These are phyloP conservation scores for Bolboschoenoplectus hybrid DNA, from an alignment of 202 grass and related monocot species.

Conservation along the genomic window DNA sequence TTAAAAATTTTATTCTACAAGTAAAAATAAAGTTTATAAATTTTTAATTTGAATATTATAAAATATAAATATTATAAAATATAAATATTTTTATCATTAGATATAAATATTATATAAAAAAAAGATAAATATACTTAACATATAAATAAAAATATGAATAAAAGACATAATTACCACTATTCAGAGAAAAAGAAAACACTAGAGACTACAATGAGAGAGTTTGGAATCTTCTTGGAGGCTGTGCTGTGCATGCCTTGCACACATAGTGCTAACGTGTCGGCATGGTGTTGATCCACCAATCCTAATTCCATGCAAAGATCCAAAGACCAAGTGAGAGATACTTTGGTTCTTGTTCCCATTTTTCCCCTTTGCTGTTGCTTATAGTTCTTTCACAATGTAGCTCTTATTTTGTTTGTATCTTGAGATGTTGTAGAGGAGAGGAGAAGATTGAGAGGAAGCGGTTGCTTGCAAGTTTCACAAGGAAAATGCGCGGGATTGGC, in stretches of 20 bases:
- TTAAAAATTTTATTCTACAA: too few relatives aligned
- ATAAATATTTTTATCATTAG: too few relatives aligned
- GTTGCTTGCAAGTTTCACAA: constrained; percentile 25
- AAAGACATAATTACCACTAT: too few relatives aligned
- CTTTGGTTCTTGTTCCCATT: background rate
- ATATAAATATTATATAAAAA: too few relatives aligned
- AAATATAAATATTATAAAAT: too few relatives aligned
- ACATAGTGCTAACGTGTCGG: constrained; percentile 18
- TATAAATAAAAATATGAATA: too few relatives aligned
- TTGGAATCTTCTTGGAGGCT: background rate
- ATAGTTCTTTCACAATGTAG: background rate
- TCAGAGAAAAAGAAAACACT: too few relatives aligned
- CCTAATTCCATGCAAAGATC: background rate
- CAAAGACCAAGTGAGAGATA: background rate
- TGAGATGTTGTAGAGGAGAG: constrained; percentile 4
- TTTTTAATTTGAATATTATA: too few relatives aligned
- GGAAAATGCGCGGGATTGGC: background rate
- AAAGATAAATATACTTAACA: too few relatives aligned
- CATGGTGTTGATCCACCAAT: background rate
- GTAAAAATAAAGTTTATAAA: too few relatives aligned
- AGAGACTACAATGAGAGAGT: background rate
- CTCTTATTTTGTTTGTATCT: constrained; percentile 13
- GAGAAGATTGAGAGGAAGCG: background rate
- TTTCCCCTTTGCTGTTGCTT: background rate
- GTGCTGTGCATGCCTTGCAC: background rate